A percentile compares a stretch with the other conserved stretches of the same genome.
Conservation (phyloP, 2,329 filamentous ascomycete species). For the Colletotrichum liaoningense region DNA sequence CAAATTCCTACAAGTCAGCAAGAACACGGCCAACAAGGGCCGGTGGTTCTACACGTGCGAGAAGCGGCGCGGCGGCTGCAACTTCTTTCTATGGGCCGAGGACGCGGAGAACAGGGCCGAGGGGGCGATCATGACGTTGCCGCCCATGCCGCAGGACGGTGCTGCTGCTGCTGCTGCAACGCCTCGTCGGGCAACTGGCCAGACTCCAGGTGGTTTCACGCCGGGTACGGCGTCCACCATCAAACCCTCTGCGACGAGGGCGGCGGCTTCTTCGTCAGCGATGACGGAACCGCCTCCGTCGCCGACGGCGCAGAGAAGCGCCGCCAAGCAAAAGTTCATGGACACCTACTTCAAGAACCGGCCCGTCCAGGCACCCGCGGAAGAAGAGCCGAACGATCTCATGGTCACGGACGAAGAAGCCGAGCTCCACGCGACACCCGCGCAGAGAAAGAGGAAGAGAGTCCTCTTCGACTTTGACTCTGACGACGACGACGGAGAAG, state of each 20-base stretch:
- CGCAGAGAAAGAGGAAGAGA: constrained; percentile 44
- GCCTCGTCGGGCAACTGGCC: neutral
- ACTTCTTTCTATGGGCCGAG: constrained; percentile 59
- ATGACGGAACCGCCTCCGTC: constrained; percentile 38
- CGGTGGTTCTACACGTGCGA: constrained; percentile 56
- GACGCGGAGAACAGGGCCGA: constrained; percentile 42
- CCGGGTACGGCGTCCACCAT: constrained; percentile 30
- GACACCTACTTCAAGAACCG: constrained; percentile 16
- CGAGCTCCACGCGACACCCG: constrained; percentile 35
- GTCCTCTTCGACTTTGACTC: constrained; percentile 39
- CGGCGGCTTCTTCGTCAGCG: constrained; percentile 38
- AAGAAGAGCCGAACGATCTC: neutral
- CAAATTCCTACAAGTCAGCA: constrained; percentile 49
- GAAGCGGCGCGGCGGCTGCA: constrained; percentile 47
- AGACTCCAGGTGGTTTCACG: constrained; percentile 22
- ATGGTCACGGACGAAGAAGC: neutral
- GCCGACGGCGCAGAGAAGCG: constrained; percentile 31
- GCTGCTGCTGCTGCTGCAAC: neutral
- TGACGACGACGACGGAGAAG: constrained; percentile 37
- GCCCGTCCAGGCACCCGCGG: neutral
- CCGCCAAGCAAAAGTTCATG: constrained; percentile 33
- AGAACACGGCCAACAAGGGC: constrained; percentile 52
- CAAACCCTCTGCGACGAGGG: neutral
- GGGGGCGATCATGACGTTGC: constrained; percentile 20
- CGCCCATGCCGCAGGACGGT: constrained; percentile 19